phyloP scores from a whole-genome alignment of 176 grass and related monocot species.

The Carex myosuroides region DNA sequence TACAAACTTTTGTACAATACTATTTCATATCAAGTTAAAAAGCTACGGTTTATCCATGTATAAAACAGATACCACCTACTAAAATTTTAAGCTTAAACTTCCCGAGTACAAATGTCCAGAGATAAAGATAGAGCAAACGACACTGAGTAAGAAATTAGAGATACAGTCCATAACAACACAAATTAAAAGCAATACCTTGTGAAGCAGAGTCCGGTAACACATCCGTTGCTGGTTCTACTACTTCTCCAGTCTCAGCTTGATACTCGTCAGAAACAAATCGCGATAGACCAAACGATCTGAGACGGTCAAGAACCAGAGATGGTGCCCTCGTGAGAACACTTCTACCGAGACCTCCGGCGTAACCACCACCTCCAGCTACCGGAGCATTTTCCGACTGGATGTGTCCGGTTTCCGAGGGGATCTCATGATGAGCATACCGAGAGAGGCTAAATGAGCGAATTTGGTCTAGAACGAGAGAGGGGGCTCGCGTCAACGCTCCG shows the following conservation, averaged over 20 bases:
- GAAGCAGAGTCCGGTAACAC: not conserved
- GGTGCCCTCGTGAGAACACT: constrained; percentile 41
- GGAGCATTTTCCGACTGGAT: not conserved
- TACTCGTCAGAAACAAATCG: constrained; percentile 23
- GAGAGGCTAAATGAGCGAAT: constrained; percentile 19
- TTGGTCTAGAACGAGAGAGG: constrained; percentile 31
- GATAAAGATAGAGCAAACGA: not conserved
- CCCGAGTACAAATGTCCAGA: not conserved
- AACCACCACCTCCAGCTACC: not conserved
- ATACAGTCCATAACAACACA: not conserved
- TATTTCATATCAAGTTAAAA: not conserved
- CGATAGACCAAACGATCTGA: constrained; percentile 54
- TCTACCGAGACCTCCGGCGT: not conserved
- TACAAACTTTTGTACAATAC: not conserved
- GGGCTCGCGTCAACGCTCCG: not conserved
- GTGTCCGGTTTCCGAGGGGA: not conserved
- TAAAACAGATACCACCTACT: not conserved
- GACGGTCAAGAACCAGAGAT: constrained; percentile 62
- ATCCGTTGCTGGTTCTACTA: constrained; percentile 7
- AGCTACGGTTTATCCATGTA: not conserved
- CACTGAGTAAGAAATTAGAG: not conserved
- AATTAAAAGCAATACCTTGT: not conserved
- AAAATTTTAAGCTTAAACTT: not conserved
- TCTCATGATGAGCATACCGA: not conserved
- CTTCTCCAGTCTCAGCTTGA: not conserved